A percentile compares a stretch with the other conserved stretches of the same genome.
Conservation (phyloP, 441 rosid species). For the Brassica hybrid region DNA sequence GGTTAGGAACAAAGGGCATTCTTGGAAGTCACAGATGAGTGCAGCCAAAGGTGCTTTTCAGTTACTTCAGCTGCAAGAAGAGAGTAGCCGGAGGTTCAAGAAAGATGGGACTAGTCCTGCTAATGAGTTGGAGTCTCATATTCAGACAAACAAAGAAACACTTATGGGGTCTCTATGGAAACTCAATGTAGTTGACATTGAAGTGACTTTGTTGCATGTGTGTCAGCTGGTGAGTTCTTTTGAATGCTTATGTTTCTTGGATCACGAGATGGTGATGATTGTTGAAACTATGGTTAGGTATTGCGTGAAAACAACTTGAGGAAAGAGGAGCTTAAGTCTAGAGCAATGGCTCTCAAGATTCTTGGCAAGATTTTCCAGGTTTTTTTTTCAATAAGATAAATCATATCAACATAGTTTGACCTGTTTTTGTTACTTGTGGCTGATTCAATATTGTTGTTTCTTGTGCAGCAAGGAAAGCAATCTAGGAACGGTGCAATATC, state of each 20-base stretch:
- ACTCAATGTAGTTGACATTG: conserved; percentile 84
- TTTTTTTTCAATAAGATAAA: conserved; percentile 3
- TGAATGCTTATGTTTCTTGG: not conserved
- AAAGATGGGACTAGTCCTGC: conserved; percentile 62
- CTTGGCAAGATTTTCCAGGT: conserved; percentile 92
- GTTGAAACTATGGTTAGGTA: conserved; percentile 50
- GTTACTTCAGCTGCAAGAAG: conserved; percentile 92
- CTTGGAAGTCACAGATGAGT: conserved; percentile 90
- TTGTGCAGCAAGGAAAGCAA: conserved; percentile 61
- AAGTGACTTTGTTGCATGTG: conserved; percentile 77
- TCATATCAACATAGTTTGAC: conserved; percentile 1
- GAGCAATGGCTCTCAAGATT: conserved; percentile 70
- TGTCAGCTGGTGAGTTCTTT: conserved; percentile 76
- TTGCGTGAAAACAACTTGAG: conserved; percentile 61
- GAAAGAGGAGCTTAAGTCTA: conserved; percentile 77
- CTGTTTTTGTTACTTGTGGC: conserved; percentile 4
- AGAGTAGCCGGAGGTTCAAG: conserved; percentile 61
- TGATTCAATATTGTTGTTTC: conserved; percentile 17
- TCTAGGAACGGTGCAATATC: conserved; percentile 55
- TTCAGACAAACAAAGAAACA: conserved; percentile 73
- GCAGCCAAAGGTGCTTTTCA: conserved; percentile 92
- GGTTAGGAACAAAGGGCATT: conserved; percentile 92
- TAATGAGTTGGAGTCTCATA: conserved; percentile 73
- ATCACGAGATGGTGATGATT: not conserved
- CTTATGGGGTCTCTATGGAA: conserved; percentile 85